Evolutionary conservation across 257 asterid species (phyloP).

Genomic region (Capsicum pubescens): DNA sequence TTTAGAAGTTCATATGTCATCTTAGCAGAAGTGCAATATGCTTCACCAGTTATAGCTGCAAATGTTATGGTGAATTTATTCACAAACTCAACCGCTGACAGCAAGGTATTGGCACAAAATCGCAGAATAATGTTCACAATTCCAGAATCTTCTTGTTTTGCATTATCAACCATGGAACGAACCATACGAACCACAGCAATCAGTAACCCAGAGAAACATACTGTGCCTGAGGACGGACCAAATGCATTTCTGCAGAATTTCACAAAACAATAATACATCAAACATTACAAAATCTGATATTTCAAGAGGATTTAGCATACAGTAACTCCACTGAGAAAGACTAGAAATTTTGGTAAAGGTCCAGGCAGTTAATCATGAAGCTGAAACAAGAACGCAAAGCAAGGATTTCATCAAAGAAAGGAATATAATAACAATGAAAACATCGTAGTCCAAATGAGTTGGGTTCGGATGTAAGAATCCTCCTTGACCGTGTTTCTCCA

Average conservation of each 20-base stretch:
- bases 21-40: slow-evolving; percentile 85
- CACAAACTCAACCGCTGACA: slow-evolving; percentile 79
- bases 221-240: slow-evolving; percentile 91
- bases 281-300: neutral
- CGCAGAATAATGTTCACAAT: slow-evolving; percentile 75
- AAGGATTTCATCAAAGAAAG: slow-evolving; percentile 1
- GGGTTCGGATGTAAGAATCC: neutral
- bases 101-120: slow-evolving; percentile 70
- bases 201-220: slow-evolving; percentile 89
- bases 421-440: neutral
- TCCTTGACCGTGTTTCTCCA: slow-evolving; percentile 18
- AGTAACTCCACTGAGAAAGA: neutral
- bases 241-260: slow-evolving; percentile 76
- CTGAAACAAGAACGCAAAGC: neutral
- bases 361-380: slow-evolving; percentile 2
- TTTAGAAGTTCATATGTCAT: slow-evolving; percentile 93
- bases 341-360: neutral
- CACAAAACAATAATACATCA: neutral
- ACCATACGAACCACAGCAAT: slow-evolving; percentile 61
- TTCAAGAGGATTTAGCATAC: neutral
- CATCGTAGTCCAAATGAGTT: neutral
- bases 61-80: slow-evolving; percentile 91
- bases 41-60: slow-evolving; percentile 96
- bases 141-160: slow-evolving; percentile 82
- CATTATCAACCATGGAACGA: slow-evolving; percentile 87